Evolutionary conservation across 2,329 filamentous ascomycete species (phyloP).

Genomic region (Xylaria sp.): DNA sequence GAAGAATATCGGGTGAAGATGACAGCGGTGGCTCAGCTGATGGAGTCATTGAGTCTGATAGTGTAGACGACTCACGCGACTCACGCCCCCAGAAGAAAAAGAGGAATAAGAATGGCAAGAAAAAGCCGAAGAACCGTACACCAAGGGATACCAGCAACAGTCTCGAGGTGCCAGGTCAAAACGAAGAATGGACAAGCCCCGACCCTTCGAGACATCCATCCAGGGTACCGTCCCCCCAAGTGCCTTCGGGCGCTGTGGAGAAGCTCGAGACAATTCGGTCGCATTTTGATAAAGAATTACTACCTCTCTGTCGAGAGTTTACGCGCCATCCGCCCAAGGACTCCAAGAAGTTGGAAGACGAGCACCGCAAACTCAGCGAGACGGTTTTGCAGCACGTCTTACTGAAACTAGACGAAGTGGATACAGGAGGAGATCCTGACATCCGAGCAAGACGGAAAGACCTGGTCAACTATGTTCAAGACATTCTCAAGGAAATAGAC

Average conservation of each 20-base stretch:
- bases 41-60: conserved; percentile 52
- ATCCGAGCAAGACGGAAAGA: conserved; percentile 72
- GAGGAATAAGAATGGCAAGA: conserved; percentile 46
- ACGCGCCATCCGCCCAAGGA: conserved; percentile 67
- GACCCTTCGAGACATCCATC: conserved; percentile 47
- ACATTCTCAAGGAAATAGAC: conserved; percentile 69
- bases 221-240: conserved; percentile 45
- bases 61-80: conserved; percentile 45
- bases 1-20: conserved; percentile 47
- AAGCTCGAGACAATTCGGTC: conserved; percentile 70
- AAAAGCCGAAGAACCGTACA: conserved; percentile 47
- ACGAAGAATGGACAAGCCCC: conserved; percentile 42
- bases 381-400: conserved; percentile 77
- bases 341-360: conserved; percentile 70
- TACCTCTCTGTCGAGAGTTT: conserved; percentile 70
- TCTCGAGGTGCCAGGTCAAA: conserved; percentile 46
- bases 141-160: conserved; percentile 53
- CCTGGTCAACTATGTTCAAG: conserved; percentile 74
- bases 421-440: conserved; percentile 71
- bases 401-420: conserved; percentile 77
- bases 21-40: conserved; percentile 51
- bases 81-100: conserved; percentile 49
- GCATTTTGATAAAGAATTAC: conserved; percentile 67
- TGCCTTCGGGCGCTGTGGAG: conserved; percentile 54
- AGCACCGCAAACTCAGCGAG: conserved; percentile 77